Base-by-base conservation (phyloP, 495 filamentous ascomycete genomes). In the Xylaria nigripes region DNA sequence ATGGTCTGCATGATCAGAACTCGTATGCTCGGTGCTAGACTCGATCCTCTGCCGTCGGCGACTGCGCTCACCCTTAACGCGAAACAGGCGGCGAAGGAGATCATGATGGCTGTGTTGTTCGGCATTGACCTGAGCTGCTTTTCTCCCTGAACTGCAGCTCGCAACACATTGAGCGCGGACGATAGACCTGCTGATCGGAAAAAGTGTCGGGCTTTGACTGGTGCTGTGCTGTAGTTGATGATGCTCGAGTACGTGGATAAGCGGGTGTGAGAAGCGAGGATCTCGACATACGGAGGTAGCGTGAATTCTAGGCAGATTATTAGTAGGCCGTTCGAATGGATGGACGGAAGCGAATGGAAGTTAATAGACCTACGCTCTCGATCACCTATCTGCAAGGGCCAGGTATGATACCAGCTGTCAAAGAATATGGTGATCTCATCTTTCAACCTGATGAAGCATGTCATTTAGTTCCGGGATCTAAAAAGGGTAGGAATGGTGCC, bases 51-150 rank as follows among this genome's bases (percentile, higher is more conserved):
- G 24, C 72, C 74, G 6, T 76, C 69, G 10, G 79, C 75, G 48
- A 81, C 76, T 1, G 79, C 73, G 56, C 81, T 82, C 7, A 87
- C 76, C 30, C 78, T 78, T 19, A 88, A 71, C 1, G 84, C 83
- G 44, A 86, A 84, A 59, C 84, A 86, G 16, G 85, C 85, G 1
- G 84, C 84, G 50, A 86, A 88, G 4, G 84, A 85, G 21, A 87
- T 86, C 85, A 86, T 87, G 57, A 86, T 87, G 36, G 83, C 81
- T 0, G 85, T 83, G 55, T 88, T 87, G 69, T 87, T 88, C 3
- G 85, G 85, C 84, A 88, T 86, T 9, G 84, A 86, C 34, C 83
- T 81, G 3, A 88, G 74, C 54, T 82, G 76, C 1, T 72, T 70
- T 64, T 88, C 85, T 5, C 85, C 84, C 66, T 86, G 84, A 13